A percentile compares a stretch with the other conserved stretches of the same genome.
These are phyloP conservation scores for Solanum virginianum DNA, from an alignment of 257 asterid genomes.

Conservation along the genomic window DNA sequence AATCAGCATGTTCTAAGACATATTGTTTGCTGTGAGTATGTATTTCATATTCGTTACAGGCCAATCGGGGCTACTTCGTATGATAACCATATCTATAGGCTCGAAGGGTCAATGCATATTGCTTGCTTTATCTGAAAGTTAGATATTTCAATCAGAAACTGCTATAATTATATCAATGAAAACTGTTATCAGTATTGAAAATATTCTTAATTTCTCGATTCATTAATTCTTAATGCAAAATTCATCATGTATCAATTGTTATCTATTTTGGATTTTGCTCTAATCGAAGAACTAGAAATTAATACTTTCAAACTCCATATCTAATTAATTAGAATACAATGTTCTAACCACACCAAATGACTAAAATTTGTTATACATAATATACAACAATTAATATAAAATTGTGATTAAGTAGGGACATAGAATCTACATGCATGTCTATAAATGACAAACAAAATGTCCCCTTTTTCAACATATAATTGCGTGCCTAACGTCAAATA, in stretches of 20 bases:
- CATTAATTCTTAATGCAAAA: neutral
- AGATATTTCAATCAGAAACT: neutral
- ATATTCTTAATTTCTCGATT: neutral
- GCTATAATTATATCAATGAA: neutral
- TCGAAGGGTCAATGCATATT: neutral
- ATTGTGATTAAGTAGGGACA: neutral
- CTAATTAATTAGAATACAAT: neutral
- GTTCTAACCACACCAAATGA: neutral
- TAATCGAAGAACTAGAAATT: neutral
- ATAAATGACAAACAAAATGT: neutral
- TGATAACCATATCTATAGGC: neutral
- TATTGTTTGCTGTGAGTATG: too few species aligned
- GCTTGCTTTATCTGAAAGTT: neutral
- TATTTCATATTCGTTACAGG: too few species aligned
- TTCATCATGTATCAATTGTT: neutral
- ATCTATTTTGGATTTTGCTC: neutral
- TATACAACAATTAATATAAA: too few species aligned
- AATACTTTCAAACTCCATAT: neutral
- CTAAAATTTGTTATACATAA: too few species aligned
- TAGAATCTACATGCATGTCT: neutral
- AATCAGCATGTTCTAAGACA: too few species aligned
- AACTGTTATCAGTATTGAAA: accelerated
- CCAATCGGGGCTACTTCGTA: neutral
- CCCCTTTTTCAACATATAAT: neutral
- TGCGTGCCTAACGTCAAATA: neutral